These are phyloP conservation scores for Pestalotiopsis sp. DNA, from an alignment of 2,329 filamentous ascomycete species.

Conservation along the genomic window DNA sequence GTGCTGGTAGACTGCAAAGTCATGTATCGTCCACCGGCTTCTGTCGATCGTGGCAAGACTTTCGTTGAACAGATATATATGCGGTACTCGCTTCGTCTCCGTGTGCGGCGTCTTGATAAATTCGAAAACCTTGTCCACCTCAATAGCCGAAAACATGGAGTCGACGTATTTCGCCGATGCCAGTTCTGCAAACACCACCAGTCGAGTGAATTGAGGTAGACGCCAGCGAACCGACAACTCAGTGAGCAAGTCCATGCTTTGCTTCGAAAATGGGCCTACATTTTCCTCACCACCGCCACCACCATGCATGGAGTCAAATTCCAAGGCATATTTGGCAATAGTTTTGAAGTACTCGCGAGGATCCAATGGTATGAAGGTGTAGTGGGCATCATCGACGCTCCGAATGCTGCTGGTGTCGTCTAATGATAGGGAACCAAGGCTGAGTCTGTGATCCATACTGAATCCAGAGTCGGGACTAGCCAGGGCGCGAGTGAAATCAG, in stretches of 20 bases:
- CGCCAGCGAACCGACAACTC: slow-evolving; percentile 90
- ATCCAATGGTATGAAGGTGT: slow-evolving; percentile 88
- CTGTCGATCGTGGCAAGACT: slow-evolving; percentile 59
- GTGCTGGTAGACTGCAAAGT: slow-evolving; percentile 73
- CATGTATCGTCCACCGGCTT: slow-evolving; percentile 69
- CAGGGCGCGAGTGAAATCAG: slow-evolving; percentile 55
- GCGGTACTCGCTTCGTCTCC: slow-evolving; percentile 65
- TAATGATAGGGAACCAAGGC: slow-evolving; percentile 67
- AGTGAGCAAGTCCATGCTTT: slow-evolving; percentile 79
- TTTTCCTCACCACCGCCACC: slow-evolving; percentile 54
- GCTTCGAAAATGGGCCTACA: slow-evolving; percentile 66
- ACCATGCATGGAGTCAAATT: slow-evolving; percentile 62
- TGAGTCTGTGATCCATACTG: slow-evolving; percentile 67
- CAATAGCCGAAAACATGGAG: slow-evolving; percentile 78
- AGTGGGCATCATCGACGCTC: slow-evolving; percentile 66
- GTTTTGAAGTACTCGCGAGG: slow-evolving; percentile 81
- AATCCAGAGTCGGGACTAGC: slow-evolving; percentile 46
- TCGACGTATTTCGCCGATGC: slow-evolving; percentile 83
- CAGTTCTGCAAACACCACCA: slow-evolving; percentile 83
- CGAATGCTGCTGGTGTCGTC: slow-evolving; percentile 55
- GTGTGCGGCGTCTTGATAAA: slow-evolving; percentile 74
- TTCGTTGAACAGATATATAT: slow-evolving; percentile 53
- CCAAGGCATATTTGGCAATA: slow-evolving; percentile 77
- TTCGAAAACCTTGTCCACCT: slow-evolving; percentile 81
- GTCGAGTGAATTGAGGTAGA: slow-evolving; percentile 78